Evolutionary conservation across 768 basidiomycete species (phyloP).

Genomic region (Pleurotus eryngii): DNA sequence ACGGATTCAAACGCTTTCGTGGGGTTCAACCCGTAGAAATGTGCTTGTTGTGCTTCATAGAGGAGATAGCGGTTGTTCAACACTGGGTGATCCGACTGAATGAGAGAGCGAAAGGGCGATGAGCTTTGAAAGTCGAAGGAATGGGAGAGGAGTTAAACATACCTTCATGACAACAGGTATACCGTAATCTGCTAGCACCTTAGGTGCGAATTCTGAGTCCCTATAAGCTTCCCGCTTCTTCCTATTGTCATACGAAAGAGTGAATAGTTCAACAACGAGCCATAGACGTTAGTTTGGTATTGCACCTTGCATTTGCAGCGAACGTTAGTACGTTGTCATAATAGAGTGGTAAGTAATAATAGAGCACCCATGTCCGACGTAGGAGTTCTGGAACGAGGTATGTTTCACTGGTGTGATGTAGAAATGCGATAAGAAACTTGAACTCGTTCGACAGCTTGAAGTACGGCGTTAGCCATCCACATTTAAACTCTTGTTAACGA

Average conservation of each 20-base stretch:
- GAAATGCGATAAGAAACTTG: slow-evolving; percentile 68
- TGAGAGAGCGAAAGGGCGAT: background rate
- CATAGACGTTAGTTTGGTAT: background rate
- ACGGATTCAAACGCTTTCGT: slow-evolving; percentile 60
- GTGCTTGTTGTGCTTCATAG: slow-evolving; percentile 69
- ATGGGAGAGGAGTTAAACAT: background rate
- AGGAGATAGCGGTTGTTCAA: slow-evolving; percentile 63
- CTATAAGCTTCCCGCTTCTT: slow-evolving; percentile 58
- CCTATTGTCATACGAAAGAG: slow-evolving; percentile 14
- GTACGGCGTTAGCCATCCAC: background rate
- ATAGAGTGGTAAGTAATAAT: no score
- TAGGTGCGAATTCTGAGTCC: slow-evolving; percentile 70
- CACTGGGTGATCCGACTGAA: slow-evolving; percentile 55
- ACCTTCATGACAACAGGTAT: slow-evolving; percentile 76
- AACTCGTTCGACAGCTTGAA: slow-evolving; percentile 74
- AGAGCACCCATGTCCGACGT: slow-evolving; percentile 60
- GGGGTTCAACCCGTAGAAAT: slow-evolving; percentile 59
- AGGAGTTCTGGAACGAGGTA: slow-evolving; percentile 78
- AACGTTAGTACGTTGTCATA: slow-evolving; percentile 19
- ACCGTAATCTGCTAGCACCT: slow-evolving; percentile 62
- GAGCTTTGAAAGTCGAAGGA: background rate
- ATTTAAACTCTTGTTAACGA: background rate
- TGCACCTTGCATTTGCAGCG: slow-evolving; percentile 53
- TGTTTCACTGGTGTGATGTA: slow-evolving; percentile 79
- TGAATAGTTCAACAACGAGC: background rate